These are phyloP conservation scores for Eremomyces bilateralis DNA, from an alignment of 495 filamentous ascomycete species.

Conservation along the genomic window DNA sequence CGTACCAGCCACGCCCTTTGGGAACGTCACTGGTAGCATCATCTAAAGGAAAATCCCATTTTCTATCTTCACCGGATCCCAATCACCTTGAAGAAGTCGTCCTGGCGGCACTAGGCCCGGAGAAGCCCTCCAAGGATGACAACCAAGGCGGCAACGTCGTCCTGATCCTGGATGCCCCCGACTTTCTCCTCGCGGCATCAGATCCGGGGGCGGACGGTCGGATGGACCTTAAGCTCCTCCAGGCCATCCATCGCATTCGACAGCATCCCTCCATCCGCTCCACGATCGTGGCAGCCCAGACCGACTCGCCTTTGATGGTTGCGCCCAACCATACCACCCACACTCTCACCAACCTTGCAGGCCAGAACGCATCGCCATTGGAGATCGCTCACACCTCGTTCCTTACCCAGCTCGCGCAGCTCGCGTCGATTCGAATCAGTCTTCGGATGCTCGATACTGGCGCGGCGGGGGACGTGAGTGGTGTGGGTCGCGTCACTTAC, in stretches of 20 bases:
- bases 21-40: conserved; percentile 5
- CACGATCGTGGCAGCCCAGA: conserved; percentile 28
- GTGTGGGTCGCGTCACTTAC: conserved; percentile 67
- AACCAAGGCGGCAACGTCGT: conserved; percentile 9
- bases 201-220: conserved; percentile 6
- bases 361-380: conserved; percentile 32
- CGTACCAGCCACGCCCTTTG: conserved; percentile 14
- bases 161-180: conserved; percentile 30
- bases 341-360: conserved; percentile 10
- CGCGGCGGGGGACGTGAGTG: conserved; percentile 72
- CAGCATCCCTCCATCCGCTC: conserved; percentile 42
- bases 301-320: conserved; percentile 26
- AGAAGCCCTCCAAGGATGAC: too few relatives aligned
- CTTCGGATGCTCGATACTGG: conserved; percentile 63
- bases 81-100: background rate
- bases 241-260: conserved; percentile 16
- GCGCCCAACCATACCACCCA: conserved; percentile 7
- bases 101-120: background rate
- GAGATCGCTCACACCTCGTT: conserved; percentile 51
- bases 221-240: conserved; percentile 29
- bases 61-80: background rate
- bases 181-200: conserved; percentile 27
- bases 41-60: background rate
- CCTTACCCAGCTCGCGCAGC: conserved; percentile 46
- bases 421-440: conserved; percentile 44